phyloP scores from a whole-genome alignment of 441 rosid genomes.

The Pelargonium fulgidum region DNA sequence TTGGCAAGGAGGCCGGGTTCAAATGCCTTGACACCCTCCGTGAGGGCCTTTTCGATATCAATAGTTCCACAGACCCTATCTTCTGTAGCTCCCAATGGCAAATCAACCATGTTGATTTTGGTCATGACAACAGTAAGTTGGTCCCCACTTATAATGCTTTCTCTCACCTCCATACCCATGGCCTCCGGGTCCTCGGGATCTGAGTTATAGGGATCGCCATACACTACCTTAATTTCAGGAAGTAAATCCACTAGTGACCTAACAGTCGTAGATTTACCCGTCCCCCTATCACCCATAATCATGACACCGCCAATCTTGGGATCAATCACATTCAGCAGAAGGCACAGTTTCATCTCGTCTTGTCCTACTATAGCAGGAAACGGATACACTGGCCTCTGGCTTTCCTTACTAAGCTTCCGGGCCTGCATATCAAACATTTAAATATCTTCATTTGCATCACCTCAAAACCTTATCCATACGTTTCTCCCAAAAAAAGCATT shows the following conservation, averaged over 20 bases:
- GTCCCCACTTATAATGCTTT: conserved; percentile 46
- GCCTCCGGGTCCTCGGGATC: conserved; percentile 84
- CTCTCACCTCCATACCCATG: conserved; percentile 85
- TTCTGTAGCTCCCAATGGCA: conserved; percentile 93
- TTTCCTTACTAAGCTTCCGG: conserved; percentile 54
- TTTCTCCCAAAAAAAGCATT: neutral
- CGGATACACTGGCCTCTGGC: conserved; percentile 80
- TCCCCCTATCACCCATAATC: conserved; percentile 98
- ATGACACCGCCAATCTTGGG: conserved; percentile 95
- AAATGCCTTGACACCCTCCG: conserved; percentile 92
- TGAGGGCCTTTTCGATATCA: conserved; percentile 90
- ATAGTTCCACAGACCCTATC: conserved; percentile 91
- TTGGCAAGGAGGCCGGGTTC: conserved; percentile 94
- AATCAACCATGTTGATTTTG: conserved; percentile 90
- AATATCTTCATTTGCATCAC: conserved; percentile 13
- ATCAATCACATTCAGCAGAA: conserved; percentile 80
- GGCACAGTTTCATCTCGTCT: conserved; percentile 95
- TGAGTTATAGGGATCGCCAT: conserved; percentile 80
- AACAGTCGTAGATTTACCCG: conserved; percentile 83
- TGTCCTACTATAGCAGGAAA: conserved; percentile 95
- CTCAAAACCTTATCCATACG: neutral
- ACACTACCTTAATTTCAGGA: conserved; percentile 70
- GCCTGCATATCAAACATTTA: conserved; percentile 30
- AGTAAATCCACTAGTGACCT: conserved; percentile 82
- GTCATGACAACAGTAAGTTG: conserved; percentile 34